A percentile compares a stretch with the other conserved stretches of the same genome.
These are phyloP conservation scores for Epichloe amarillans DNA, from an alignment of 2,329 filamentous ascomycete genomes.

Conservation along the genomic window DNA sequence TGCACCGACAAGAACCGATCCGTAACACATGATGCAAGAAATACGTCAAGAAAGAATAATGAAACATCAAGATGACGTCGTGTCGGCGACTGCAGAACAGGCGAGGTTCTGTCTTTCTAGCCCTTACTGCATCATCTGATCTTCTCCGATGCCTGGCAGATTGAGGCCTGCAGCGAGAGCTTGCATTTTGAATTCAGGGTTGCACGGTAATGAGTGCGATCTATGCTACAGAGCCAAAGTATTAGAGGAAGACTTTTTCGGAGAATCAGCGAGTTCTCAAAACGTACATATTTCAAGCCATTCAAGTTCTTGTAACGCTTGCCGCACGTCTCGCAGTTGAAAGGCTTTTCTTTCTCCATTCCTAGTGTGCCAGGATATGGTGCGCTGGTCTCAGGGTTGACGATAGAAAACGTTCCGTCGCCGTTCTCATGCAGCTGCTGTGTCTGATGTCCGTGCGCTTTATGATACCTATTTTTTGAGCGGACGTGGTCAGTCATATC, in stretches of 20 bases:
- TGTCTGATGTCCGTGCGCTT: constrained; percentile 84
- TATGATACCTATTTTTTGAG: constrained; percentile 41
- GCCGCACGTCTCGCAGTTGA: constrained; percentile 90
- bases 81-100: background rate
- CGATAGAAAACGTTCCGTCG: constrained; percentile 94
- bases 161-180: constrained; percentile 31
- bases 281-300: constrained; percentile 78
- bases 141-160: constrained; percentile 31
- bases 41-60: background rate
- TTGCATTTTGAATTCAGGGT: constrained; percentile 55
- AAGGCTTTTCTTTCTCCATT: constrained; percentile 99
- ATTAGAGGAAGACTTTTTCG: constrained; percentile 17
- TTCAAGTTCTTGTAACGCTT: constrained; percentile 99
- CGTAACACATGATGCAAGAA: background rate
- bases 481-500: background rate
- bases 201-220: constrained; percentile 76
- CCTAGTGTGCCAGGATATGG: constrained; percentile 92
- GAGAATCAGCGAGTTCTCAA: constrained; percentile 6
- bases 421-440: constrained; percentile 94
- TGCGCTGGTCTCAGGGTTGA: constrained; percentile 86
- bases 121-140: constrained; percentile 25
- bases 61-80: background rate
- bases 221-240: constrained; percentile 39
- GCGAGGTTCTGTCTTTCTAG: background rate
- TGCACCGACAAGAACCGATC: background rate